Conservation (phyloP, 768 basidiomycete genomes). For the Trametes cinnabarina region DNA sequence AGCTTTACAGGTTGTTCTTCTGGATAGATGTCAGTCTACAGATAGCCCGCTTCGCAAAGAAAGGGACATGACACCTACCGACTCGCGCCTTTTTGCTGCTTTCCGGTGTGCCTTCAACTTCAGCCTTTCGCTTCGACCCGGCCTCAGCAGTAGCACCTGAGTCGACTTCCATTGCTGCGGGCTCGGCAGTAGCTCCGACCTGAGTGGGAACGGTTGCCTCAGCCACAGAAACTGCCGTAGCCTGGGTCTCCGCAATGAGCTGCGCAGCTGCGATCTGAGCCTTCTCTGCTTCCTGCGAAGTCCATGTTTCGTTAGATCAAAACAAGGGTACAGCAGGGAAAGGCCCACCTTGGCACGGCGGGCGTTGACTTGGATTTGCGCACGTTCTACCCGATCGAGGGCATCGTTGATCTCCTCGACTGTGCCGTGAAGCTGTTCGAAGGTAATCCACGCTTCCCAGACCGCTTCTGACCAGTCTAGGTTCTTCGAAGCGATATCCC, state of each 20-base stretch:
- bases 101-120: slow-evolving; percentile 41
- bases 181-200: slow-evolving; percentile 7
- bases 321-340: background rate
- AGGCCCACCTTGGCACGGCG: slow-evolving; percentile 58
- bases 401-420: slow-evolving; percentile 62
- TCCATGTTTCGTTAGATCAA: background rate
- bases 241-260: slow-evolving; percentile 41
- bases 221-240: slow-evolving; percentile 33
- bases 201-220: slow-evolving; percentile 21
- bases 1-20: slow-evolving; percentile 47
- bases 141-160: background rate
- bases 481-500: slow-evolving; percentile 63
- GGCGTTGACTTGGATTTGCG: slow-evolving; percentile 58
- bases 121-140: slow-evolving; percentile 63
- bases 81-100: slow-evolving; percentile 61
- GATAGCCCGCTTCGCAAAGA: background rate
- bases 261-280: slow-evolving; percentile 52
- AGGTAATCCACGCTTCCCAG: slow-evolving; percentile 87
- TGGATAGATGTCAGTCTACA: slow-evolving; percentile 18
- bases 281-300: slow-evolving; percentile 61
- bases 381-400: slow-evolving; percentile 62
- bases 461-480: slow-evolving; percentile 95
- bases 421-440: slow-evolving; percentile 82
- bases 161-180: slow-evolving; percentile 44
- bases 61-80: slow-evolving; percentile 42